Conservation (phyloP, 2,329 filamentous ascomycete species). For the Neonectria ditissima region DNA sequence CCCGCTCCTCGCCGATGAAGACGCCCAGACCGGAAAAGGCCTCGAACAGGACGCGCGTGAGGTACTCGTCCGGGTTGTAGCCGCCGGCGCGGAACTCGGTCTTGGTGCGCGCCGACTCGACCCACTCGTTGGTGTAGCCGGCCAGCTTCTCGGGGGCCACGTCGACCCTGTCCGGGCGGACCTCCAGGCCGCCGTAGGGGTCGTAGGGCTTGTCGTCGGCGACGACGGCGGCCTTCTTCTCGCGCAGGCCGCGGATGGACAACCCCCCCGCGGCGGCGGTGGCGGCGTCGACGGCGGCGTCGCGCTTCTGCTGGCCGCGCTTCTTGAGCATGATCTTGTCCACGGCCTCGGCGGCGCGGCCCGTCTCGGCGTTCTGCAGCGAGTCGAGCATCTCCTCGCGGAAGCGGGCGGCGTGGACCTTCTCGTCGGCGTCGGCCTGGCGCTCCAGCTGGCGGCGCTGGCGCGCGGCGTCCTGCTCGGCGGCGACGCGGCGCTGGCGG, state of each 20-base stretch:
- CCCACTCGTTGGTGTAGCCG: slow-evolving; percentile 80
- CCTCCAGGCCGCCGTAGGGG: slow-evolving; percentile 82
- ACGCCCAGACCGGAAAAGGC: slow-evolving; percentile 91
- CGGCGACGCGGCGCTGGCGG: slow-evolving; percentile 66
- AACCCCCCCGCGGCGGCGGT: slow-evolving; percentile 51
- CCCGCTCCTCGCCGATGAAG: slow-evolving; percentile 83
- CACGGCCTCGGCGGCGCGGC: slow-evolving; percentile 69
- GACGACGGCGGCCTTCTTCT: slow-evolving; percentile 57
- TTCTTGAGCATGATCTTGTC: slow-evolving; percentile 79
- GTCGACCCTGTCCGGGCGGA: slow-evolving; percentile 76
- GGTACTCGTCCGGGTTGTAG: slow-evolving; percentile 86
- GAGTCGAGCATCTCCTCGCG: slow-evolving; percentile 77
- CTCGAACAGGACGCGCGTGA: slow-evolving; percentile 83
- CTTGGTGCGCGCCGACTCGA: slow-evolving; percentile 75
- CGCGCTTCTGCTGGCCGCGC: slow-evolving; percentile 65
- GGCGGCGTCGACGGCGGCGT: slow-evolving; percentile 51
- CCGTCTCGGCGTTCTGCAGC: slow-evolving; percentile 70
- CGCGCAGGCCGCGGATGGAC: slow-evolving; percentile 85
- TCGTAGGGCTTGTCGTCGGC: slow-evolving; percentile 82
- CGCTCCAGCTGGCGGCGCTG: slow-evolving; percentile 70
- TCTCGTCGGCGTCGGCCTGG: slow-evolving; percentile 78
- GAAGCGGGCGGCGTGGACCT: slow-evolving; percentile 70
- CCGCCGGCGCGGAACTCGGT: slow-evolving; percentile 79
- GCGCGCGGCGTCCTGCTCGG: slow-evolving; percentile 75
- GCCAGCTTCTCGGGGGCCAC: slow-evolving; percentile 63